Base-by-base conservation (phyloP, 2,329 filamentous ascomycete species). In the Dendrostoma leiphaemia region DNA sequence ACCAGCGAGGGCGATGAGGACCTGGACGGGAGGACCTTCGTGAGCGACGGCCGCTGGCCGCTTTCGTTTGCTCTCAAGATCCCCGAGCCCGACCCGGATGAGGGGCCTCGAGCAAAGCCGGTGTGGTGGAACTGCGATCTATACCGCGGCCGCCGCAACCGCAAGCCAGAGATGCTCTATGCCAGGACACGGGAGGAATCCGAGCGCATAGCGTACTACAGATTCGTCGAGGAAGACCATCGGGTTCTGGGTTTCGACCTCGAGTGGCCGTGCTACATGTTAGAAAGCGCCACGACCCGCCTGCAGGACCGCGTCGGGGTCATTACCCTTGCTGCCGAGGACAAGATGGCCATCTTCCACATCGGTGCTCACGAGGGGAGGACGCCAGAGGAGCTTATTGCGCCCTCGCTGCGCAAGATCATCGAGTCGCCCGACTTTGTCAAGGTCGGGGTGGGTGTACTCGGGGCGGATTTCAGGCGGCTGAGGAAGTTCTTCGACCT, bases 341-440 rank as follows among this genome's bases (percentile, higher is more conserved):
- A 28, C 8, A 49, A 29, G 31, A 44, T 54, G 12, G 51, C 45
- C 9, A 29, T 44, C 6, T 44, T 48, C 37, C 37, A 54, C 41
- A 1, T 49, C 24, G 45, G 45, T 6, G 51, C 51, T 3, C 40
- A 38, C n/a, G 45, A 56, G 15, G 64, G 65, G 6, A 29, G 56
- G 1, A 62, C 53, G 6, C 24, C 51, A 2, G 10, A 17, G 12
- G 38, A 44, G 12, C 41, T 49, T 1, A 37, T 54, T 5, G 45
- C 23, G 2, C 45, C 37, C 10, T 26, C 24, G 13, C 17, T 54
- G 17, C 45, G 23, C 12, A 23, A 9, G 7, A 23, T 44, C n/a
- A 44, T 54, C 31, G 45, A 49, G 23, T 43, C 45, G 6, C 21
- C 37, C 3, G 9, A 2, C 1, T 28, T 54, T 6, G 7, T 10